Percentiles rank a stretch among this genome's conserved stretches.
Evolutionary conservation across 345 rosid species (phyloP).

Genomic region (Euphorbia peplus): DNA sequence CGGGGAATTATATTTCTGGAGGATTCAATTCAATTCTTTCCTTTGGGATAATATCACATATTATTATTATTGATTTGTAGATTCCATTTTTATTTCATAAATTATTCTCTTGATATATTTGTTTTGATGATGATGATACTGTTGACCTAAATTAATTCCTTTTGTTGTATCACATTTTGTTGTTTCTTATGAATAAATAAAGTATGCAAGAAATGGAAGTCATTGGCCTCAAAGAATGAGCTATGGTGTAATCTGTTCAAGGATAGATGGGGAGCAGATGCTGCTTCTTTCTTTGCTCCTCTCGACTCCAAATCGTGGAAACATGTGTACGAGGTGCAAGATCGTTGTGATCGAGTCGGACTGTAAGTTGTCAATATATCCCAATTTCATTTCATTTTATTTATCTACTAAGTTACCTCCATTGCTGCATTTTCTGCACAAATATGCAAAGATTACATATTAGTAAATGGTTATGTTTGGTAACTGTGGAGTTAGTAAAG

Average conservation of each 20-base stretch:
- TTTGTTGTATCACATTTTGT: no score
- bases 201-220: slow-evolving; percentile 65
- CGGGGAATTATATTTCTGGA: no score
- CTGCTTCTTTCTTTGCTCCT: slow-evolving; percentile 42
- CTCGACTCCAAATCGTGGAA: slow-evolving; percentile 44
- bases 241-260: slow-evolving; percentile 48
- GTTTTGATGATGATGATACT: background rate
- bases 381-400: background rate
- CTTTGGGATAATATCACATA: no score
- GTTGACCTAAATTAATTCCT: no score
- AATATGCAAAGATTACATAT: no score
- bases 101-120: background rate
- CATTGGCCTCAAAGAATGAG: slow-evolving; percentile 37
- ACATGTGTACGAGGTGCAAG: slow-evolving; percentile 50
- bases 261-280: slow-evolving; percentile 59
- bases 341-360: slow-evolving; percentile 58
- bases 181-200: background rate
- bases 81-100: background rate
- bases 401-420: no score
- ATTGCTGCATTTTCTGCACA: no score
- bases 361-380: slow-evolving; percentile 31
- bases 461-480: no score
- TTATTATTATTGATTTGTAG: slow-evolving; percentile 10
- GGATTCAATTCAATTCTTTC: no score
- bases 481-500: no score